A percentile compares a stretch with the other conserved stretches of the same genome.
Conservation (phyloP, 2,329 filamentous ascomycete species). For the Cordyceps cateniannulata region DNA sequence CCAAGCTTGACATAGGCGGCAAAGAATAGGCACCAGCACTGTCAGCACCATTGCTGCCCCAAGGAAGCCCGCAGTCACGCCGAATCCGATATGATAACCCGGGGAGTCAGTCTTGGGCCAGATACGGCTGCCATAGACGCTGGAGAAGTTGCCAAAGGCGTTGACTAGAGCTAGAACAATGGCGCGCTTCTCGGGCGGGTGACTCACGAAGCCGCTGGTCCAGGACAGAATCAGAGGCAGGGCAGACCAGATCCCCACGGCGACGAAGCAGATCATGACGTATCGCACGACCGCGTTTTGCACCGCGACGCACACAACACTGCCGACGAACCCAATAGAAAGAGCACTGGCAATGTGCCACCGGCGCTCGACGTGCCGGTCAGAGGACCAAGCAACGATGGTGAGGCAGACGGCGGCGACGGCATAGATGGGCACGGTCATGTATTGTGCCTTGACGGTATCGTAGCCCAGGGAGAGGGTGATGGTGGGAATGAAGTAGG, state of each 20-base stretch:
- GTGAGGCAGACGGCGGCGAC: slow-evolving; percentile 22
- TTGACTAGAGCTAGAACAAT: slow-evolving; percentile 27
- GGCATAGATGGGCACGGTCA: slow-evolving; percentile 32
- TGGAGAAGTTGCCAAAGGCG: slow-evolving; percentile 26
- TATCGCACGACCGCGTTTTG: slow-evolving; percentile 20
- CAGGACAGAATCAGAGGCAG: slow-evolving; percentile 23
- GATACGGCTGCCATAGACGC: slow-evolving; percentile 25
- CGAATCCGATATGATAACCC: slow-evolving; percentile 22
- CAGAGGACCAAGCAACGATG: slow-evolving; percentile 19
- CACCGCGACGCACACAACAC: slow-evolving; percentile 19
- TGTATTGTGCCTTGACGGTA: slow-evolving; percentile 37
- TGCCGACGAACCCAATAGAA: slow-evolving; percentile 17
- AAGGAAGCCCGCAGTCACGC: slow-evolving; percentile 23
- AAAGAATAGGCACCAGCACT: slow-evolving; percentile 17
- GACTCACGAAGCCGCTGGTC: slow-evolving; percentile 21
- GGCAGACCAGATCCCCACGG: slow-evolving; percentile 21
- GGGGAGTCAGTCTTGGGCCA: slow-evolving; percentile 23
- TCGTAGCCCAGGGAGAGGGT: slow-evolving; percentile 42
- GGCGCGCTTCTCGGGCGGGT: slow-evolving; percentile 26
- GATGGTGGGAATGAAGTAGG: slow-evolving; percentile 48
- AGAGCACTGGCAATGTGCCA: slow-evolving; percentile 19
- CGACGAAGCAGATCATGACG: slow-evolving; percentile 24
- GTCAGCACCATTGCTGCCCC: slow-evolving; percentile 21
- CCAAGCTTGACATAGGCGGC: slow-evolving; percentile 10
- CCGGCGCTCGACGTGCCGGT: slow-evolving; percentile 17